A percentile compares a stretch with the other conserved stretches of the same genome.
Evolutionary conservation across 2,329 filamentous ascomycete species (phyloP).

Genomic region (Stylonectria norvegica): DNA sequence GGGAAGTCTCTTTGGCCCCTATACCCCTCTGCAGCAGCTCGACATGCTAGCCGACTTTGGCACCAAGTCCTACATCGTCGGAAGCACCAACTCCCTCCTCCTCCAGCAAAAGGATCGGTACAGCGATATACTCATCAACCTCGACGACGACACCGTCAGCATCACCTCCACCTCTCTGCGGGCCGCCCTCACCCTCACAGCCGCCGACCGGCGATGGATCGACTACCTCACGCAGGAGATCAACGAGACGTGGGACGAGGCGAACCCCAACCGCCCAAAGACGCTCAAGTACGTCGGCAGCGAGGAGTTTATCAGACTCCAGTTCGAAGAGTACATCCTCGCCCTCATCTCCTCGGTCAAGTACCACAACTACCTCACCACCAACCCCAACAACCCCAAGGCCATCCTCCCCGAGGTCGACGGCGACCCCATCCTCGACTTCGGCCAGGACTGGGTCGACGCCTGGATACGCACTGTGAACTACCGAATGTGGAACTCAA

Average conservation of each 20-base stretch:
- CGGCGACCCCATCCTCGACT: constrained; percentile 81
- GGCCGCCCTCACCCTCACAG: constrained; percentile 71
- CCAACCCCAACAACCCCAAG: constrained; percentile 64
- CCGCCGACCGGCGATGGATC: constrained; percentile 91
- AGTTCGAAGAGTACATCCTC: constrained; percentile 95
- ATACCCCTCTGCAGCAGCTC: constrained; percentile 92
- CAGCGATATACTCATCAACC: constrained; percentile 92
- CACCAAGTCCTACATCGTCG: constrained; percentile 96
- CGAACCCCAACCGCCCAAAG: constrained; percentile 84
- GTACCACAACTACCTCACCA: constrained; percentile 72
- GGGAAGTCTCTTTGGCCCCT: constrained; percentile 93
- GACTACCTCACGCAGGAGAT: constrained; percentile 92
- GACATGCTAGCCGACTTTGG: constrained; percentile 89
- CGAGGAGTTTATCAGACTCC: constrained; percentile 93
- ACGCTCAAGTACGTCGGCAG: constrained; percentile 93
- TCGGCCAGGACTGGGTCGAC: constrained; percentile 79
- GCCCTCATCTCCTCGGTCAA: constrained; percentile 85
- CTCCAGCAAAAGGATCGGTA: constrained; percentile 94
- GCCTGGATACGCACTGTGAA: constrained; percentile 87
- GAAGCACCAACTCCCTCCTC: constrained; percentile 91
- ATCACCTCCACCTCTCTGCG: constrained; percentile 79
- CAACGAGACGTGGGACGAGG: constrained; percentile 93
- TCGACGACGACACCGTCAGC: constrained; percentile 83
- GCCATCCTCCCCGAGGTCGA: constrained; percentile 67
- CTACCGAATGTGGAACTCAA: constrained; percentile 78